phyloP scores from a whole-genome alignment of 2,329 filamentous ascomycete species.

The Blastomyces parvus region DNA sequence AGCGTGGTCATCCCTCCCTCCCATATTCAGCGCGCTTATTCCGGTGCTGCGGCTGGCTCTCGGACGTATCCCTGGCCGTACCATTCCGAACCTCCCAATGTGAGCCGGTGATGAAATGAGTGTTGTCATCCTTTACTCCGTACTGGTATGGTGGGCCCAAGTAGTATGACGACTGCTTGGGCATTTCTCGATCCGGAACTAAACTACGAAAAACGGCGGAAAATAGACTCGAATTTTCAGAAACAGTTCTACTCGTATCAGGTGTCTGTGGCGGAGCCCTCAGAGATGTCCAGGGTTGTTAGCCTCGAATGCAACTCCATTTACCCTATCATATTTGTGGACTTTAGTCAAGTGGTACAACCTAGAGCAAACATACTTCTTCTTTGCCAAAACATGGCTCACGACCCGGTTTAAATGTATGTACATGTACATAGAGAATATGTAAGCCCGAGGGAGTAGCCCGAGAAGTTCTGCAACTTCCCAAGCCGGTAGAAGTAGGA shows the following conservation, averaged over 20 bases:
- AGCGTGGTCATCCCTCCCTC: conserved; percentile 13
- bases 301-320: background rate
- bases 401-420: background rate
- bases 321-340: background rate
- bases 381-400: background rate
- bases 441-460: background rate
- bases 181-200: conserved; percentile 5
- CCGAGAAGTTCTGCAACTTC: background rate
- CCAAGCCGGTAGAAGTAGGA: background rate
- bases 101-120: conserved; percentile 26
- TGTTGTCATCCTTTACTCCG: conserved; percentile 37
- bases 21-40: conserved; percentile 21
- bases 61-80: conserved; percentile 3
- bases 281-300: too few relatives aligned
- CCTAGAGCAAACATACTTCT: background rate
- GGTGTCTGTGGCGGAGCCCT: too few relatives aligned
- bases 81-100: conserved; percentile 33
- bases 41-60: conserved; percentile 24
- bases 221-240: background rate
- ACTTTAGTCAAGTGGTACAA: background rate
- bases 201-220: background rate
- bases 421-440: background rate
- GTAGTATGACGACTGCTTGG: conserved; percentile 38
- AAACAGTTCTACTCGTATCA: background rate
- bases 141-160: conserved; percentile 39